Evolutionary conservation across 441 rosid species (phyloP), one percentile per base, ranked within the genome.

Genomic region (Codiaeum variegatum): DNA sequence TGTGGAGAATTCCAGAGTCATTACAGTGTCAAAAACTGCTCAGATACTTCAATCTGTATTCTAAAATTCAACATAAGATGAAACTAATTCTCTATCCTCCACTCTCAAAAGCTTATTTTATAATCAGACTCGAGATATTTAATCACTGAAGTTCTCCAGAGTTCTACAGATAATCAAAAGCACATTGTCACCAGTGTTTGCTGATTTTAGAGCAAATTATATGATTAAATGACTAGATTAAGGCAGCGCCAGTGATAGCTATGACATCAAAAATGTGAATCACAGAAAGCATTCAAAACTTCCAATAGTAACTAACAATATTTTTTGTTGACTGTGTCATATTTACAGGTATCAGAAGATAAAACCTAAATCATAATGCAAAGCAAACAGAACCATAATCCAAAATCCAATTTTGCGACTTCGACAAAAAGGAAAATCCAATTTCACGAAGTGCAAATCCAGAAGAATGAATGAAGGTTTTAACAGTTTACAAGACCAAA

Each of bases 161-260:
- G n/a, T 59, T 59, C 62, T 59, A 13, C 18, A n/a, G 64, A 60
- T 60, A 60, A 60, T 15, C 64, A 60, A 31, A 60, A 60, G 40
- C 21, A 31, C 21, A 16, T 16, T 60, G 38, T 7, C 6, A 12
- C 28, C 3, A 23, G 3, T 19, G 28, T 13, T 54, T 54, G 19
- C 3, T 9, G 32, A 60, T 16, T 28, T 60, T n/a, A 29, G 21
- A 60, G 62, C 62, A 58, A 23, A 58, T 28, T 15, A 59, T 13
- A 28, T 16, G 11, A 58, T 13, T 15, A 59, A 4, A 28, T 16
- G n/a, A 29, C 11, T 29, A 59, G 7, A 36, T 31, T 60, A 18
- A 60, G 32, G 36, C 23, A 29, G 7, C 11, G 38, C 2, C 40
- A 31, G 18, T 16, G 11, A 18, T 31, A 60, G 40, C 10, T 16